phyloP scores from a whole-genome alignment of 208 protist species.

The Herpetomonas samuelpessoai region DNA sequence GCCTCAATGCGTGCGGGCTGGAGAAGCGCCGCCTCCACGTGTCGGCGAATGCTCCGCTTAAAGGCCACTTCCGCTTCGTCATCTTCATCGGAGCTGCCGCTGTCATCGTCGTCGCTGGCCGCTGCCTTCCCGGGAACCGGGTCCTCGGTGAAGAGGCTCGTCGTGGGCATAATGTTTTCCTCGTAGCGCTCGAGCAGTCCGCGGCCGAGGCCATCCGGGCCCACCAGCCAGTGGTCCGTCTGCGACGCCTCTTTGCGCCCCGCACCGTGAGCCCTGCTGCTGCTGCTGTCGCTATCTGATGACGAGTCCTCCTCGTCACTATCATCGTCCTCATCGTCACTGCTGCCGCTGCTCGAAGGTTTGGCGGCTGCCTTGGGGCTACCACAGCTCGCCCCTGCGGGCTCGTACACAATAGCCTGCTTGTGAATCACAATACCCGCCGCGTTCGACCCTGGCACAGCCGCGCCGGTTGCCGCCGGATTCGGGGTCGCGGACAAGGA shows the following conservation, averaged over 20 bases:
- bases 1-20: conserved; percentile 47
- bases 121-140: conserved; percentile 21
- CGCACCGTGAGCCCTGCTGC: too few species aligned
- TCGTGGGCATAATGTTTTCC: conserved; percentile 36
- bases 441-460: neutral
- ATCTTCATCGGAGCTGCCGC: conserved; percentile 32
- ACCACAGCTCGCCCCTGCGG: too few species aligned
- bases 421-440: neutral
- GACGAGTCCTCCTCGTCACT: neutral
- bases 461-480: neutral
- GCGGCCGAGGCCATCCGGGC: conserved; percentile 29
- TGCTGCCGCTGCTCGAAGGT: neutral
- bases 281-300: too few species aligned
- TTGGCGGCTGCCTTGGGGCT: neutral
- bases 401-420: neutral
- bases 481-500: neutral
- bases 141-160: conserved; percentile 62
- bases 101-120: conserved; percentile 9
- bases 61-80: conserved; percentile 45
- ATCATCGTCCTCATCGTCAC: neutral
- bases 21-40: conserved; percentile 42
- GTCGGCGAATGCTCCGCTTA: conserved; percentile 23
- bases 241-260: neutral
- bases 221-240: conserved; percentile 33
- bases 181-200: conserved; percentile 25